Percentiles rank a stretch among this genome's conserved stretches.
Evolutionary conservation across 768 basidiomycete species (phyloP).

Genomic region (Daedaleopsis sinensis): DNA sequence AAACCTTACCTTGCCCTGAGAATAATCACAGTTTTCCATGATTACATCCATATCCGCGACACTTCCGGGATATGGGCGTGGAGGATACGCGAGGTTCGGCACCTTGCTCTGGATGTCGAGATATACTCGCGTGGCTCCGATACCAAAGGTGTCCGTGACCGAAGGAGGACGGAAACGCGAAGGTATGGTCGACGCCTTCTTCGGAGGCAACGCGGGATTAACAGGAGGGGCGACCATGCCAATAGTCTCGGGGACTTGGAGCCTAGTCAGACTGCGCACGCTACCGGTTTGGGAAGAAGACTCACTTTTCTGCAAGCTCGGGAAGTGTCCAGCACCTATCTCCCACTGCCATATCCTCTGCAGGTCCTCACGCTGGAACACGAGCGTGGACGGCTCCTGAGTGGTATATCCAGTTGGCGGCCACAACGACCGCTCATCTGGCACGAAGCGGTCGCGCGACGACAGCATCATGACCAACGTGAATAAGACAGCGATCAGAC

Average conservation of each 20-base stretch:
- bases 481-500: constrained; percentile 51
- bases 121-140: constrained; percentile 80
- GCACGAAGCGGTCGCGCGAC: constrained; percentile 61
- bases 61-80: constrained; percentile 82
- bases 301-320: constrained; percentile 78
- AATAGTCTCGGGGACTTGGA: constrained; percentile 70
- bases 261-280: constrained; percentile 14
- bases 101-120: constrained; percentile 65
- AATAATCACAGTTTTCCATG: constrained; percentile 94
- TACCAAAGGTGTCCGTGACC: constrained; percentile 63
- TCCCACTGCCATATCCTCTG: constrained; percentile 97
- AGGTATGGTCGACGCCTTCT: constrained; percentile 47
- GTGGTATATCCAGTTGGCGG: constrained; percentile 33
- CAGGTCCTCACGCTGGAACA: constrained; percentile 77
- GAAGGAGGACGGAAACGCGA: constrained; percentile 52
- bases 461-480: constrained; percentile 49
- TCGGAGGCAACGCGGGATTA: constrained; percentile 78
- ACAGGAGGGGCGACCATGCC: constrained; percentile 55
- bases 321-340: constrained; percentile 91
- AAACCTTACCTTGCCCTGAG: constrained; percentile 63
- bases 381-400: constrained; percentile 68
- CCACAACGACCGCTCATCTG: constrained; percentile 61
- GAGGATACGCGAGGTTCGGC: constrained; percentile 78
- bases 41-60: constrained; percentile 89
- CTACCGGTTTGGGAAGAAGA: constrained; percentile 20